Percentiles rank a stretch among this genome's conserved stretches.
Conservation (phyloP, 148 eudicot species). For the Rheum nobile region DNA sequence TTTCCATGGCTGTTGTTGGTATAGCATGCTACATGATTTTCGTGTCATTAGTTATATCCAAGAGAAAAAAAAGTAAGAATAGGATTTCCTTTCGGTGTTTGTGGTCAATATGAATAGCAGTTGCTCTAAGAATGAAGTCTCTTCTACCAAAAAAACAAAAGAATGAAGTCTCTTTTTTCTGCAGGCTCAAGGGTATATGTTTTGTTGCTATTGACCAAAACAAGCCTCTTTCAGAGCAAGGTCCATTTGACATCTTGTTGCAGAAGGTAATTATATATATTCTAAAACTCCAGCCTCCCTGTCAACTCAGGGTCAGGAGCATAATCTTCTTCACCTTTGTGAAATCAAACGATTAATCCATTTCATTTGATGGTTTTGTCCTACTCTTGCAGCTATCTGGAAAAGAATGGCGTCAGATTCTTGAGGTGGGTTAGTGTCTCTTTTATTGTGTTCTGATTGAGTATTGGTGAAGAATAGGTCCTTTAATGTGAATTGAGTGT, state of each 20-base stretch:
- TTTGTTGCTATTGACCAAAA: conserved; percentile 54
- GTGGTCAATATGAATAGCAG: background rate
- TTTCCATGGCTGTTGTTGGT: background rate
- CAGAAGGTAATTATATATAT: conserved; percentile 32
- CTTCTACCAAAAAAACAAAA: too few relatives aligned
- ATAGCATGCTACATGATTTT: background rate
- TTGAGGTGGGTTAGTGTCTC: conserved; percentile 38
- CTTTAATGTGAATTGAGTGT: background rate
- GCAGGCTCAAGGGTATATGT: conserved; percentile 49
- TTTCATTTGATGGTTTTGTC: background rate
- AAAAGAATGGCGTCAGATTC: conserved; percentile 51
- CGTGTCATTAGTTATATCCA: background rate
- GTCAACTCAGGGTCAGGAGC: background rate
- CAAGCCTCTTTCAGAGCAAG: conserved; percentile 53
- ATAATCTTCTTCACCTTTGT: background rate
- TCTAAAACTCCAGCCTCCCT: background rate
- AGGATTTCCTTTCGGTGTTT: conserved; percentile 1
- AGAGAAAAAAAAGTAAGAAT: background rate
- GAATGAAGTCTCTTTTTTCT: conserved; percentile 1
- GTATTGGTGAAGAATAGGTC: background rate
- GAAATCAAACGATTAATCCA: background rate
- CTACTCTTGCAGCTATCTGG: conserved; percentile 34
- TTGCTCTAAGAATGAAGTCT: background rate
- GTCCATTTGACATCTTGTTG: conserved; percentile 60
- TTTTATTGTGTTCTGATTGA: background rate